A percentile compares a stretch with the other conserved stretches of the same genome.
Conservation (phyloP, 768 basidiomycete genomes). For the Leucocoprinus leucothites region DNA sequence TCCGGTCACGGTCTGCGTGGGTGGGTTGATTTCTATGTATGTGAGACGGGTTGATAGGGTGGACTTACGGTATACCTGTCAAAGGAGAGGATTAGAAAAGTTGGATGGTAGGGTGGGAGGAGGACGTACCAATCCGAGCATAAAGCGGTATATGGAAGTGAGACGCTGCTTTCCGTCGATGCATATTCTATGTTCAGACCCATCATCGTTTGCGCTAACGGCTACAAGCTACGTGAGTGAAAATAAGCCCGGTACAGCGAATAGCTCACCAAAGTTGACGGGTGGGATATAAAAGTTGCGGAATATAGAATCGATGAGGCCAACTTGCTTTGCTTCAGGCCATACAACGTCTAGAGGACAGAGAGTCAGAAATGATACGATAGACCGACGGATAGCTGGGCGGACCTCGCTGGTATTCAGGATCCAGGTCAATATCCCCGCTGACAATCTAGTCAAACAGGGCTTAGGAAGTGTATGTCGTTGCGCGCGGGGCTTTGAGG, state of each 20-base stretch:
- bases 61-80: slow-evolving; percentile 52
- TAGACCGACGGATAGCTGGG: neutral
- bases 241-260: neutral
- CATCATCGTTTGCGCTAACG: slow-evolving; percentile 53
- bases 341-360: slow-evolving; percentile 62
- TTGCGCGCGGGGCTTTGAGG: slow-evolving; percentile 53
- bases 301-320: slow-evolving; percentile 74
- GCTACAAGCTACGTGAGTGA: slow-evolving; percentile 26
- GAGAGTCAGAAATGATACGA: neutral
- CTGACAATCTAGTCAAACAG: slow-evolving; percentile 62
- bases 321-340: slow-evolving; percentile 72
- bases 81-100: neutral
- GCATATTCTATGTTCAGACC: slow-evolving; percentile 61
- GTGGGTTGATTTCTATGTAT: neutral
- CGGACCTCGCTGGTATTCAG: slow-evolving; percentile 76
- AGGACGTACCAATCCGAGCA: slow-evolving; percentile 57
- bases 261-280: slow-evolving; percentile 59
- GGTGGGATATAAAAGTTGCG: slow-evolving; percentile 68
- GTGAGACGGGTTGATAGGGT: neutral
- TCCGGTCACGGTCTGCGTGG: slow-evolving; percentile 49
- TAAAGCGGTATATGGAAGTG: slow-evolving; percentile 73
- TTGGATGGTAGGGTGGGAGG: slow-evolving; percentile 16
- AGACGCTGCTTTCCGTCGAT: slow-evolving; percentile 83
- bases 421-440: slow-evolving; percentile 67
- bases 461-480: slow-evolving; percentile 62